phyloP scores from a whole-genome alignment of 75 land plant species.

The Picea glauca region DNA sequence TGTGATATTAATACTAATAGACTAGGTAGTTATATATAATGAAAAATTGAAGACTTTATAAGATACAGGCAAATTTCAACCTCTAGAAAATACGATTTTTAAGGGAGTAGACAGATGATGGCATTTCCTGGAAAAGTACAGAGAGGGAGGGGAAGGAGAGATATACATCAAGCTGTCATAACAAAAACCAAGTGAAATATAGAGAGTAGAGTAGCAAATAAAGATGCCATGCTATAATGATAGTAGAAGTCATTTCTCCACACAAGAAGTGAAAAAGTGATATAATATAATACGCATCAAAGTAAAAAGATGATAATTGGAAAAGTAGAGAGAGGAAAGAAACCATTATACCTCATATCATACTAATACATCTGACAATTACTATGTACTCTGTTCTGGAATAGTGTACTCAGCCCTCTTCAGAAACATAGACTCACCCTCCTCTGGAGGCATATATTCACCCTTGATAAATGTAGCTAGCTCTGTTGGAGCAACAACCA shows the following conservation, averaged over 20 bases:
- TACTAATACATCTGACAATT: not conserved
- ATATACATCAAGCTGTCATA: not conserved
- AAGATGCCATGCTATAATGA: not conserved
- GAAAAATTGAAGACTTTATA: not conserved
- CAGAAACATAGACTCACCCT: not conserved
- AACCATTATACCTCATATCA: not conserved
- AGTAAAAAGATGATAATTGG: not conserved
- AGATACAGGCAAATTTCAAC: not conserved
- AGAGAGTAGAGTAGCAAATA: not conserved
- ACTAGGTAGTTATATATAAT: no score
- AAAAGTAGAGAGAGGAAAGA: not conserved
- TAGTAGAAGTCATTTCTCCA: not conserved
- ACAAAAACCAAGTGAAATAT: not conserved
- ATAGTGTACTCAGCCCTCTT: not conserved
- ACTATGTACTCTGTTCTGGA: not conserved
- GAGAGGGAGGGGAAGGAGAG: not conserved
- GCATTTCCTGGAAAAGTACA: not conserved
- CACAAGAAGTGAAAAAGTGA: not conserved
- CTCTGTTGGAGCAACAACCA: constrained; percentile 90
- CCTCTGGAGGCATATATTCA: constrained; percentile 13
- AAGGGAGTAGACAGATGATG: not conserved
- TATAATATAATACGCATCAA: not conserved
- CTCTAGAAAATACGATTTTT: not conserved
- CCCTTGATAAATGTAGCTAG: constrained; percentile 66
- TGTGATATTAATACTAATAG: no score